phyloP scores from a whole-genome alignment of 1,284 basidiomycete species.

The Papiliotrema terrestris region DNA sequence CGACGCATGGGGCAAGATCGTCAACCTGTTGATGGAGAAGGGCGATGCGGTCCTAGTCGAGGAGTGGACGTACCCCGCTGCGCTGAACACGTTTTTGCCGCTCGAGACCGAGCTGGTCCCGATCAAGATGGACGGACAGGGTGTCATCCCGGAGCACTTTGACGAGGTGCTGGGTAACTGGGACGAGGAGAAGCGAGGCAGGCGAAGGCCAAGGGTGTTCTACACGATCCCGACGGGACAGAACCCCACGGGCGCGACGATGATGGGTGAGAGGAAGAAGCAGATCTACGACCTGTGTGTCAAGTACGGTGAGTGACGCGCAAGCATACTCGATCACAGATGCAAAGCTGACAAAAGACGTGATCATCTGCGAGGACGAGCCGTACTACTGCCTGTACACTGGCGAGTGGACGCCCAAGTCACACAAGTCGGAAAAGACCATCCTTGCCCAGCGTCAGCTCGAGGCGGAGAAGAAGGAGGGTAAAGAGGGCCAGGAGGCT shows the following conservation, averaged over 20 bases:
- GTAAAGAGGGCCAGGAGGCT: constrained; percentile 39
- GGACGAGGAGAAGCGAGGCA: constrained; percentile 57
- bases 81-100: constrained; percentile 44
- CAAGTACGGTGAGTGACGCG: constrained; percentile 55
- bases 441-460: constrained; percentile 43
- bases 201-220: constrained; percentile 62
- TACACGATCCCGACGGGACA: constrained; percentile 59
- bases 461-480: constrained; percentile 41
- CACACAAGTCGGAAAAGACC: constrained; percentile 18
- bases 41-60: constrained; percentile 70
- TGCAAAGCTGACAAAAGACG: constrained; percentile 45
- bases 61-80: constrained; percentile 52
- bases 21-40: constrained; percentile 62
- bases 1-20: constrained; percentile 57
- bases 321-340: not conserved
- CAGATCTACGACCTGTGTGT: constrained; percentile 74
- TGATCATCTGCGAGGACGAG: constrained; percentile 74
- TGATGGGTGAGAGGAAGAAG: constrained; percentile 65
- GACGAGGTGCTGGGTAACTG: constrained; percentile 62
- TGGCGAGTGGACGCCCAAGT: constrained; percentile 42
- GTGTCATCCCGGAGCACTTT: constrained; percentile 63
- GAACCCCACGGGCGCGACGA: constrained; percentile 71
- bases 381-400: constrained; percentile 71
- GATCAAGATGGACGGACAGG: constrained; percentile 68
- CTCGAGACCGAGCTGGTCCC: constrained; percentile 31